A percentile compares a stretch with the other conserved stretches of the same genome.
phyloP scores from a whole-genome alignment of 371 early-diverging fungal genomes.

The Entomophthora muscae region DNA sequence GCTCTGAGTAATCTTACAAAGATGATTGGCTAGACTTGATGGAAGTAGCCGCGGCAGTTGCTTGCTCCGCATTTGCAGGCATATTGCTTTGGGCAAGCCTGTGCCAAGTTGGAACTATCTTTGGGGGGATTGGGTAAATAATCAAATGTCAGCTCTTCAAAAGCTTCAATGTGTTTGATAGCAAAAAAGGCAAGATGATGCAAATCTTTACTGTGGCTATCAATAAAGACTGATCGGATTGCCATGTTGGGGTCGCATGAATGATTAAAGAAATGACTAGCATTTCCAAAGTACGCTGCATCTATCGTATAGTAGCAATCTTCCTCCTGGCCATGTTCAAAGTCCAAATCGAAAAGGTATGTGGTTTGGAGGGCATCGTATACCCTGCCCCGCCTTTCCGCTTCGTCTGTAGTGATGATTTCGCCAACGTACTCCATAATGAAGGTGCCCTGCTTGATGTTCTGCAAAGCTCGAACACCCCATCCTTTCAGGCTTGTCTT shows the following conservation, averaged over 20 bases:
- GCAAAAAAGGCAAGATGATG: slow-evolving; percentile 48
- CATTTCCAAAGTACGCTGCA: slow-evolving; percentile 39
- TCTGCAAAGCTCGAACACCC: slow-evolving; percentile 30
- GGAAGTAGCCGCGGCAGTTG: not conserved
- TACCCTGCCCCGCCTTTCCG: slow-evolving; percentile 21
- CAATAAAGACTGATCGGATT: slow-evolving; percentile 25
- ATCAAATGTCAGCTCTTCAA: slow-evolving; percentile 30
- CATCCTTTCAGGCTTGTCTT: slow-evolving; percentile 33
- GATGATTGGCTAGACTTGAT: no score
- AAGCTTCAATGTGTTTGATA: slow-evolving; percentile 23
- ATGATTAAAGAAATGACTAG: slow-evolving; percentile 57
- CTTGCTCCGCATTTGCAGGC: slow-evolving; percentile 2
- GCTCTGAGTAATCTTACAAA: no score
- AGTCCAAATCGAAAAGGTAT: slow-evolving; percentile 47
- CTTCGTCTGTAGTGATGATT: slow-evolving; percentile 28
- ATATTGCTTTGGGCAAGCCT: no score
- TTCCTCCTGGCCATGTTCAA: slow-evolving; percentile 13
- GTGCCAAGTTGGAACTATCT: no score
- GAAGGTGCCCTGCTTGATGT: slow-evolving; percentile 30
- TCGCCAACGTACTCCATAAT: slow-evolving; percentile 45
- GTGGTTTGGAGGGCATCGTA: slow-evolving; percentile 24
- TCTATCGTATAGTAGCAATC: slow-evolving; percentile 24
- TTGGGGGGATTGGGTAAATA: not conserved
- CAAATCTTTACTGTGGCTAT: slow-evolving; percentile 21
- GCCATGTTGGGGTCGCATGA: slow-evolving; percentile 39